Conservation (phyloP, 2,329 filamentous ascomycete genomes). For the Aspergillus flavus region DNA sequence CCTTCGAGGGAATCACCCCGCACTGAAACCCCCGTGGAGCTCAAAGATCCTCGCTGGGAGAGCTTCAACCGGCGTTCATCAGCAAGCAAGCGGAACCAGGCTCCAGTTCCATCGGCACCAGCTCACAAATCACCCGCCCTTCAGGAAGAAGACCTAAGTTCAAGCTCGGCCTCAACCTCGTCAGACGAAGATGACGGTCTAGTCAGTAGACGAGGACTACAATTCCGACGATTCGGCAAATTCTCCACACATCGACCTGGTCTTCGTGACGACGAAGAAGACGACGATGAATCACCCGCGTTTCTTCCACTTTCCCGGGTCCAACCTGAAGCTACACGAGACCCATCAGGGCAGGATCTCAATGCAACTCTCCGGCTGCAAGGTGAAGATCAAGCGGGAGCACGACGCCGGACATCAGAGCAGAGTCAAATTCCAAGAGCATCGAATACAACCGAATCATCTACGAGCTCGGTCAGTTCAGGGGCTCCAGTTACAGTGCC, state of each 20-base stretch:
- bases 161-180: constrained; percentile 34
- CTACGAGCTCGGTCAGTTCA: constrained; percentile 43
- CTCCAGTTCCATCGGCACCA: constrained; percentile 16
- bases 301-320: constrained; percentile 45
- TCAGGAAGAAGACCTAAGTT: constrained; percentile 37
- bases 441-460: constrained; percentile 30
- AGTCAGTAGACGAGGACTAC: constrained; percentile 25
- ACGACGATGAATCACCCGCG: constrained; percentile 50
- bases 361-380: constrained; percentile 46
- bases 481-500: constrained; percentile 31
- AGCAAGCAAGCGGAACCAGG: constrained; percentile 27
- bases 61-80: constrained; percentile 26
- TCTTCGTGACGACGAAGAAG: constrained; percentile 42
- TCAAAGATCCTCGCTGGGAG: constrained; percentile 29
- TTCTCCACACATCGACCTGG: constrained; percentile 40
- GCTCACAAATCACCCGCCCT: constrained; percentile 34
- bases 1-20: constrained; percentile 26
- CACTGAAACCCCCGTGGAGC: constrained; percentile 28
- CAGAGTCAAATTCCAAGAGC: constrained; percentile 24
- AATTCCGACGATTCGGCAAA: constrained; percentile 43
- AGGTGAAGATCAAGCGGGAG: constrained; percentile 28
- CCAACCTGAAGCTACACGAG: constrained; percentile 15
- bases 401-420: constrained; percentile 32
- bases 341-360: constrained; percentile 36
- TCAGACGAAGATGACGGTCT: constrained; percentile 35